Percentiles rank a stretch among this genome's conserved stretches.
phyloP scores from a whole-genome alignment of 83 land plant genomes.

The Picea mariana region DNA sequence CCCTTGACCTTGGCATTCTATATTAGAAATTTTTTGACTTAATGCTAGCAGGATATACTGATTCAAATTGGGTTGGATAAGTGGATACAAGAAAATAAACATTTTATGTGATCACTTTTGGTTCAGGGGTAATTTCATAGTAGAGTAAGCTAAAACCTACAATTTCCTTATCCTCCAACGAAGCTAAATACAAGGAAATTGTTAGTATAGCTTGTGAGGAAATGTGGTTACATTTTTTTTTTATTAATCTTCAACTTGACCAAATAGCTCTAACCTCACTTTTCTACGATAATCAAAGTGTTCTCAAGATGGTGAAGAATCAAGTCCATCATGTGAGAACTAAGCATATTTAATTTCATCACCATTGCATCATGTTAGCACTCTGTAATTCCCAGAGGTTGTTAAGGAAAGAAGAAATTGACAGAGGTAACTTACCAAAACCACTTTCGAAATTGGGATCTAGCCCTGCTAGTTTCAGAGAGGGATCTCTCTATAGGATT shows the following conservation, averaged over 20 bases:
- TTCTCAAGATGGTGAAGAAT: neutral
- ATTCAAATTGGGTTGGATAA: neutral
- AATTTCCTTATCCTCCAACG: neutral
- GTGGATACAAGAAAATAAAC: neutral
- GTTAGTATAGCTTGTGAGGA: neutral
- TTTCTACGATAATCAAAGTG: too few species aligned
- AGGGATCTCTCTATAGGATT: too few species aligned
- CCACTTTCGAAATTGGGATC: too few species aligned
- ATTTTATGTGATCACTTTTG: neutral
- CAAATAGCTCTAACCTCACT: neutral
- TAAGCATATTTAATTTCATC: neutral
- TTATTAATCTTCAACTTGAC: neutral
- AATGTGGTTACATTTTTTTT: neutral
- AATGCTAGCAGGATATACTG: neutral
- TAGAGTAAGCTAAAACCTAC: neutral
- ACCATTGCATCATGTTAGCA: neutral
- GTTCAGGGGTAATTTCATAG: neutral
- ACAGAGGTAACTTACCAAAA: too few species aligned
- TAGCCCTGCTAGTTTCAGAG: too few species aligned
- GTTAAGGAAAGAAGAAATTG: too few species aligned
- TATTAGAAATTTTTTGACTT: neutral
- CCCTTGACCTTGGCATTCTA: too few species aligned
- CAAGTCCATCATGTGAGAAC: neutral
- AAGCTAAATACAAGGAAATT: neutral
- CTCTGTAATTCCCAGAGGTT: too few species aligned